A percentile compares a stretch with the other conserved stretches of the same genome.
Conservation (phyloP, 2,329 filamentous ascomycete species). For the Colletotrichum plurivorum region DNA sequence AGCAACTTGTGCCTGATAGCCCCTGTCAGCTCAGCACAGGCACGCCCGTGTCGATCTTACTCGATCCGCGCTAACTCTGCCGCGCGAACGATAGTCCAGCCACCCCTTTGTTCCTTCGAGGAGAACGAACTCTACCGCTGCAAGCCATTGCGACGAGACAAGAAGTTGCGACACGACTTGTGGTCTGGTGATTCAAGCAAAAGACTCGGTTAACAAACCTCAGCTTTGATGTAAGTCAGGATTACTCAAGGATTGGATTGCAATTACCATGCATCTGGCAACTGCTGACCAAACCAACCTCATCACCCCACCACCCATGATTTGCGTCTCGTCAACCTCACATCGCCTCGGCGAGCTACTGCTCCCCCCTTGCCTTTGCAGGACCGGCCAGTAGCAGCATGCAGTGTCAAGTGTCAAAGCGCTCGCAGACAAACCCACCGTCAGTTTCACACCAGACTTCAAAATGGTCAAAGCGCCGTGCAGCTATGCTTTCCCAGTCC, state of each 20-base stretch:
- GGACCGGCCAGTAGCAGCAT: slow-evolving; percentile 10
- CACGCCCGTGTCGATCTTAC: slow-evolving; percentile 3
- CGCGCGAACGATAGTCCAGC: not conserved
- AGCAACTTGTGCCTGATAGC: not conserved
- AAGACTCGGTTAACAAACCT: not conserved
- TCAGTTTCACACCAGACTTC: slow-evolving; percentile 36
- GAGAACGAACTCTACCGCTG: not conserved
- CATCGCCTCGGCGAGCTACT: slow-evolving; percentile 10
- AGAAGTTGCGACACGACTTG: not conserved
- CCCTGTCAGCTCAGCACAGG: not conserved
- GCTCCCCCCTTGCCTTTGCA: slow-evolving; percentile 8
- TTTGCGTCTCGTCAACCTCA: not conserved
- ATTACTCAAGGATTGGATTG: not conserved
- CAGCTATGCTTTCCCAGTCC: slow-evolving; percentile 9
- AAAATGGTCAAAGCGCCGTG: slow-evolving; percentile 37
- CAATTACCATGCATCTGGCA: not conserved
- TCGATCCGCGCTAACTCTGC: slow-evolving; percentile 1
- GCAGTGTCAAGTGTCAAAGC: slow-evolving; percentile 35
- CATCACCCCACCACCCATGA: slow-evolving; percentile 1
- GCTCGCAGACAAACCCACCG: slow-evolving; percentile 34
- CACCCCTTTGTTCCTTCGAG: not conserved
- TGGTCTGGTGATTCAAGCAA: slow-evolving; percentile 1
- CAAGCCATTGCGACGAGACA: slow-evolving; percentile 4
- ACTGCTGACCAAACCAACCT: not conserved
- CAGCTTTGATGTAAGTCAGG: not conserved